Evolutionary conservation across 352 stramenopile species (phyloP).

Genomic region (Phytopythium boreale): DNA sequence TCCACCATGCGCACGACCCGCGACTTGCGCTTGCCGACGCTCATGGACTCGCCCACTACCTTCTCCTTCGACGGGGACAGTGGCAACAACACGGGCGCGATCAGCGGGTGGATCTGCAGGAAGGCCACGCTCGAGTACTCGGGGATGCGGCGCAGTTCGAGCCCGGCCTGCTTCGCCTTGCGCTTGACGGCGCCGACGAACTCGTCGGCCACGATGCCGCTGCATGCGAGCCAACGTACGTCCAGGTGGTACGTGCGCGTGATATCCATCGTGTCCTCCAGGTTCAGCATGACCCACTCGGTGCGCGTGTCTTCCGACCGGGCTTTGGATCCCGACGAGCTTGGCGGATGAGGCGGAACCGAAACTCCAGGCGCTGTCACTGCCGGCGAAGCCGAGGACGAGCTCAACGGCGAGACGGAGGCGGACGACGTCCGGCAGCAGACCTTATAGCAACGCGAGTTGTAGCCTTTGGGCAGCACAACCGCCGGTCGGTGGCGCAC

Average conservation of each 20-base stretch:
- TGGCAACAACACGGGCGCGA: slow-evolving; percentile 63
- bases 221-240: slow-evolving; percentile 78
- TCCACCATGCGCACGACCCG: slow-evolving; percentile 36
- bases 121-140: slow-evolving; percentile 72
- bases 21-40: slow-evolving; percentile 12
- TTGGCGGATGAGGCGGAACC: background rate
- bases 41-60: slow-evolving; percentile 14
- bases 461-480: slow-evolving; percentile 7
- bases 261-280: slow-evolving; percentile 62
- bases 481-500: slow-evolving; percentile 8
- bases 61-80: slow-evolving; percentile 13
- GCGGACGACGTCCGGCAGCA: slow-evolving; percentile 20
- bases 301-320: slow-evolving; percentile 44
- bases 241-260: slow-evolving; percentile 67
- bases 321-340: slow-evolving; percentile 1
- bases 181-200: slow-evolving; percentile 64
- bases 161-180: slow-evolving; percentile 57
- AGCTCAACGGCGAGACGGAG: slow-evolving; percentile 1
- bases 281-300: slow-evolving; percentile 70
- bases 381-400: background rate
- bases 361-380: slow-evolving; percentile 6
- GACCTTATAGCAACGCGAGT: slow-evolving; percentile 41
- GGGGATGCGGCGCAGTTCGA: slow-evolving; percentile 70
- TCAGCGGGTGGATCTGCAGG: slow-evolving; percentile 69
- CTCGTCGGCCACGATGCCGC: slow-evolving; percentile 66